Evolutionary conservation across 805 yeast species (phyloP), one percentile per base, ranked within the genome.

Genomic region (Candida insectalens): DNA sequence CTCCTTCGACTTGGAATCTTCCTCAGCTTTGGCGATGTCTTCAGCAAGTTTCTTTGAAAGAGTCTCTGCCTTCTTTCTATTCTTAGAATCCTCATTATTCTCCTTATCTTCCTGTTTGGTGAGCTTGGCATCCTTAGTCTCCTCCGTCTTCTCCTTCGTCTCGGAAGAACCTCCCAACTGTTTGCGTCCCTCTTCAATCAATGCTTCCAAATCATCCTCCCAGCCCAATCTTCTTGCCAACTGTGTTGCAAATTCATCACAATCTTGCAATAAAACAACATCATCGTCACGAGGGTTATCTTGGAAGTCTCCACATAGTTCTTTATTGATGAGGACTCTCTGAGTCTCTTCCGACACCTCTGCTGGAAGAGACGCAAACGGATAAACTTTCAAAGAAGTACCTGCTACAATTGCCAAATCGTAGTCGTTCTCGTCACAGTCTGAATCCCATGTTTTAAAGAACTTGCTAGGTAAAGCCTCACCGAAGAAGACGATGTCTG

Each of bases 401-500:
- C 98, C 98, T 0, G 95, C 96, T 1, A 89, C 87, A 16, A 89
- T 73, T 0, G 85, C 84, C 19, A 88, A 52, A 44, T 79, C 85
- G 18, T 76, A 57, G 15, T 57, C 64, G 10, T 21, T 21, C 2
- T 65, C 62, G 3, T 62, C 49, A 22, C 69, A 50, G 38, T 71
- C 73, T 15, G 62, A 60, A 3, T 80, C 89, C 82, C 92, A 77
- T 9, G 55, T 46, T 2, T 72, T 71, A 54, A 82, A 88, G 47
- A 87, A 83, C 36, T 62, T 59, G 2, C 45, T 47, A 0, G 97
- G 97, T 19, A 89, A 63, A 2, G 77, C 70, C 53, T 89, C 98
- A 3, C 97, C 97, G 59, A 87, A 92, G 49, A 89, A 89, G 1
- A 87, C 95, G 44, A 89, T 92, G 48, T 83, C 89, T 0, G 97